phyloP scores from a whole-genome alignment of 768 basidiomycete genomes.

The Kwoniella sp. region DNA sequence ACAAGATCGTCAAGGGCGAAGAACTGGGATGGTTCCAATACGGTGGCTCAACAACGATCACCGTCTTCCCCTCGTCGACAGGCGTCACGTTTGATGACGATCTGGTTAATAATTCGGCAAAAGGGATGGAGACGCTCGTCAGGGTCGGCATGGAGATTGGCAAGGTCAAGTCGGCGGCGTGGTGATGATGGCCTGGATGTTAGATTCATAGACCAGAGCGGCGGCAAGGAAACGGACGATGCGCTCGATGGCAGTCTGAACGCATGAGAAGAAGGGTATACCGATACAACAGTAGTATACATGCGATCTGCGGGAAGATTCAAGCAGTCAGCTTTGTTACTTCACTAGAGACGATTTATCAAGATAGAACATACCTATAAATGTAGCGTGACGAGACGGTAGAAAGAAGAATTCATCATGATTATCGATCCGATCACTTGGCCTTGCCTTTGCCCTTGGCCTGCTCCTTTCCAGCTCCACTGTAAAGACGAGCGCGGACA shows the following conservation, averaged over 20 bases:
- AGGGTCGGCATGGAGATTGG: constrained; percentile 61
- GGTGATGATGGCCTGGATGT: background rate
- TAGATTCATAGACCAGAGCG: background rate
- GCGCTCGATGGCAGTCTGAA: too few relatives aligned
- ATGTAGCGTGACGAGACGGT: background rate
- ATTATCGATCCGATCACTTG: constrained; percentile 15
- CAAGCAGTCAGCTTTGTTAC: background rate
- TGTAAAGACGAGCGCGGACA: constrained; percentile 7
- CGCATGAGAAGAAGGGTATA: background rate
- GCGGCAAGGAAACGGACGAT: background rate
- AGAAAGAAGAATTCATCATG: background rate
- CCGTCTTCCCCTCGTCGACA: constrained; percentile 64
- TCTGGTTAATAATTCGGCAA: constrained; percentile 63
- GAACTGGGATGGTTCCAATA: constrained; percentile 67
- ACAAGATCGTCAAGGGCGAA: constrained; percentile 59
- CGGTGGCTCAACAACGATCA: constrained; percentile 74
- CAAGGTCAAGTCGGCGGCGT: constrained; percentile 18
- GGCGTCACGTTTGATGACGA: constrained; percentile 63
- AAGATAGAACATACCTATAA: constrained; percentile 8
- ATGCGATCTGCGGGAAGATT: constrained; percentile 5
- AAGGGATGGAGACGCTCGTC: constrained; percentile 68
- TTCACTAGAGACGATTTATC: too few relatives aligned
- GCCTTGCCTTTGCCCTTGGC: constrained; percentile 38
- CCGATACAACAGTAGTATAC: constrained; percentile 20
- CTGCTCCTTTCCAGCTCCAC: constrained; percentile 37